A percentile compares a stretch with the other conserved stretches of the same genome.
These are phyloP conservation scores for Fusarium chaquense DNA, from an alignment of 2,329 filamentous ascomycete genomes.

Conservation along the genomic window DNA sequence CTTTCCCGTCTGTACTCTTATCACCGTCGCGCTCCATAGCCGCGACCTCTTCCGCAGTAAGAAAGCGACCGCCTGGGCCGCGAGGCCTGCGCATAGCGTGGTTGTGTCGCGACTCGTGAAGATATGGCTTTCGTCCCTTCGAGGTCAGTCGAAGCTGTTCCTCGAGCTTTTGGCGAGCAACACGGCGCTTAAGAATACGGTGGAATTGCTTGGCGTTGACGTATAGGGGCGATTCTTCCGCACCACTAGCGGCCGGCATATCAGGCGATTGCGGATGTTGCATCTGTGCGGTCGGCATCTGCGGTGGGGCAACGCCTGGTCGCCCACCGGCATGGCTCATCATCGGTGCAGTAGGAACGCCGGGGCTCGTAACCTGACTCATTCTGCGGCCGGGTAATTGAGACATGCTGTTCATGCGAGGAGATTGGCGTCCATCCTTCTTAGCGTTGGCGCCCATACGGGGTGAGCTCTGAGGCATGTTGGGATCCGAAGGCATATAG, in stretches of 20 bases:
- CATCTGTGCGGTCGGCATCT: slow-evolving; percentile 73
- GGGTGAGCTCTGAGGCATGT: slow-evolving; percentile 78
- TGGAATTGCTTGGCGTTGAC: slow-evolving; percentile 99
- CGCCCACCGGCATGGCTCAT: slow-evolving; percentile 74
- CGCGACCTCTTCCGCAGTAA: slow-evolving; percentile 95
- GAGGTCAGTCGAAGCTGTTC: slow-evolving; percentile 91
- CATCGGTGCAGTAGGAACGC: slow-evolving; percentile 78
- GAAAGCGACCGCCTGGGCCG: slow-evolving; percentile 92
- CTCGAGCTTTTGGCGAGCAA: slow-evolving; percentile 92
- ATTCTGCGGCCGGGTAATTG: slow-evolving; percentile 75
- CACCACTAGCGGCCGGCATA: slow-evolving; percentile 74
- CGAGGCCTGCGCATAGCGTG: slow-evolving; percentile 96
- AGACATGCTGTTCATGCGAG: slow-evolving; percentile 74
- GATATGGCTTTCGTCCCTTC: slow-evolving; percentile 95
- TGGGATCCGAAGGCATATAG: slow-evolving; percentile 77
- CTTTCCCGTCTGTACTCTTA: slow-evolving; percentile 57
- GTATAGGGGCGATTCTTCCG: slow-evolving; percentile 94
- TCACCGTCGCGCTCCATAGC: slow-evolving; percentile 79
- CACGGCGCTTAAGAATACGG: slow-evolving; percentile 91
- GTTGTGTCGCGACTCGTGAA: slow-evolving; percentile 97
- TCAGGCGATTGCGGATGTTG: slow-evolving; percentile 82
- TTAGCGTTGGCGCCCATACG: slow-evolving; percentile 81
- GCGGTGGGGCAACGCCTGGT: slow-evolving; percentile 66
- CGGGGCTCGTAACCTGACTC: slow-evolving; percentile 82
- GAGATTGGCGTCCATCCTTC: slow-evolving; percentile 78